Evolutionary conservation across 2,329 filamentous ascomycete genomes (phyloP), one percentile per base, ranked within the genome.

Genomic region (Neofusicoccum cordaticola): DNA sequence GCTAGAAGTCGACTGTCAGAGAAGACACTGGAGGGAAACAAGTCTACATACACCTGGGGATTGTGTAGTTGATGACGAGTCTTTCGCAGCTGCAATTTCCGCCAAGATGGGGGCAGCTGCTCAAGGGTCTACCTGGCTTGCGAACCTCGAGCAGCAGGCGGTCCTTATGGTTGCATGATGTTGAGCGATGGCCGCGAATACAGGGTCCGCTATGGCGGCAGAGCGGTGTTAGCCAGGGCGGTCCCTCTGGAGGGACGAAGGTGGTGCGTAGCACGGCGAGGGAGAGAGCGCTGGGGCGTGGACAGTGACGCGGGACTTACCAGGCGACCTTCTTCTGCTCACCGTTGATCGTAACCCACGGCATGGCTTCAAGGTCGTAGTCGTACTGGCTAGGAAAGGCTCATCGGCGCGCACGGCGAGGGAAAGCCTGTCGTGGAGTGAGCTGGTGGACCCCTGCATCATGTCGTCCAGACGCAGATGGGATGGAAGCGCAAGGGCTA

Each of bases 261-360:
- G 52, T 17, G 31, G 27, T 42, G 34, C 41, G 51, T 58, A 65
- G 37, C 42, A 44, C 6, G 17, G 42, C 60, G 62, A 22, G 27
- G 48, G 50, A 39, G 62, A 56, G 17, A 47, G 22, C 17, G 19
- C 44, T 37, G 22, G 53, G 13, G 39, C 39, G 44, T 9, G 27
- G 27, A 41, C 56, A 53, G 51, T 65, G 62, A 62, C 66, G 62
- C 17, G 44, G 41, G 56, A 73, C 88, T 72, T 84, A 91, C 88
- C 88, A 91, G 74, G 88, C 88, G 83, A 91, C 89, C 81, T 91
- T 91, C 75, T 87, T 90, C 78, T 89, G 90, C 75, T 87, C 82
- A 67, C 88, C 88, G 72, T 90, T 86, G 69, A 91, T 87, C 52
- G 62, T 64, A 56, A 76, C 72, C 73, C 88, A 81, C 88, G 62